Evolutionary conservation across 2,329 filamentous ascomycete genomes (phyloP).

Genomic region (Aspergillus melleus): DNA sequence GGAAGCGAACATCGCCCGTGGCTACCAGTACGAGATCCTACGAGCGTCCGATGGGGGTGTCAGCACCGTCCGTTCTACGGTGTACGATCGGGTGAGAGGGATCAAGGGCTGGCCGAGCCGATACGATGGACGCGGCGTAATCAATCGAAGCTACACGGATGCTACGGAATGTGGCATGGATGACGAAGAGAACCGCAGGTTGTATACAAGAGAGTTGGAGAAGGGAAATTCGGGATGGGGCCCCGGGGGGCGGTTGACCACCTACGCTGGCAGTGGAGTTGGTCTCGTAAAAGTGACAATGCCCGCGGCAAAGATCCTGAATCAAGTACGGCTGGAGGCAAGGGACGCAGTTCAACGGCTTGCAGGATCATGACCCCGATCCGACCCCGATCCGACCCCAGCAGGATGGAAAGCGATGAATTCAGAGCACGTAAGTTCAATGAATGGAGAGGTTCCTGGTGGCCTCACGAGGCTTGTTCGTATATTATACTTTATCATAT

Average conservation of each 20-base stretch:
- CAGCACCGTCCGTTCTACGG: constrained; percentile 50
- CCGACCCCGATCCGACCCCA: too few relatives aligned
- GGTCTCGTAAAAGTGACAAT: constrained; percentile 56
- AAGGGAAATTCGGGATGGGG: constrained; percentile 57
- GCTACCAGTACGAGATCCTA: constrained; percentile 53
- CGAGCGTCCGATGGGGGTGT: constrained; percentile 53
- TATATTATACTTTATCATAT: constrained; percentile 11
- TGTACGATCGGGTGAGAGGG: constrained; percentile 57
- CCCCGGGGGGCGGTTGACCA: constrained; percentile 55
- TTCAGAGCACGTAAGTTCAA: not conserved
- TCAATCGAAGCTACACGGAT: constrained; percentile 56
- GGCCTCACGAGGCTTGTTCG: constrained; percentile 1
- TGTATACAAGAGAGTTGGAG: constrained; percentile 51
- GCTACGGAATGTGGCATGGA: constrained; percentile 37
- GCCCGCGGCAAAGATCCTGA: constrained; percentile 54
- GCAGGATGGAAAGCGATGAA: not conserved
- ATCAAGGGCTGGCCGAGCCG: constrained; percentile 58
- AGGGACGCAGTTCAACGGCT: constrained; percentile 19
- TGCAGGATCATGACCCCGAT: not conserved
- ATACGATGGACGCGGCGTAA: constrained; percentile 60
- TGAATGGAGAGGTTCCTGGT: not conserved
- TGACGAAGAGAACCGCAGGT: constrained; percentile 41
- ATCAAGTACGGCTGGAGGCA: constrained; percentile 45
- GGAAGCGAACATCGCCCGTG: constrained; percentile 51
- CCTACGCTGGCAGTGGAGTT: constrained; percentile 63